These are phyloP conservation scores for Xylariaceae sp. DNA, from an alignment of 2,329 filamentous ascomycete genomes.

Conservation along the genomic window DNA sequence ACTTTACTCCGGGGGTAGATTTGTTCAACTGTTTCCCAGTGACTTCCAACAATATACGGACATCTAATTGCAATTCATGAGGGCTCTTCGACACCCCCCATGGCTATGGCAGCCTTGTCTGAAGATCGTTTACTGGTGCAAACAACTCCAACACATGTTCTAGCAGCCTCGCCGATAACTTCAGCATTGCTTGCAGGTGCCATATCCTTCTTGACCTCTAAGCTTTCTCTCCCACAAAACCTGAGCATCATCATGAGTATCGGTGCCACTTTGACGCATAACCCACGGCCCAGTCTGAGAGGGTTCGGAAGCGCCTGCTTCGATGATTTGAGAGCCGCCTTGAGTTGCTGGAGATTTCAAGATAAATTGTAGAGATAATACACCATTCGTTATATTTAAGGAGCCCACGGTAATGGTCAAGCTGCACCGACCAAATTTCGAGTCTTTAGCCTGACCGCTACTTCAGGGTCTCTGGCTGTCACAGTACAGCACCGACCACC, in stretches of 20 bases:
- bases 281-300: not conserved
- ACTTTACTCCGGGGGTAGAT: not conserved
- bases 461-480: too few relatives aligned
- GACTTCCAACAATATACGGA: slow-evolving; percentile 1
- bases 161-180: slow-evolving; percentile 1
- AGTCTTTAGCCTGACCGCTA: too few relatives aligned
- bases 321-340: not conserved
- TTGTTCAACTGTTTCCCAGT: not conserved
- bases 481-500: too few relatives aligned
- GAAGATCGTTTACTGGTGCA: slow-evolving; percentile 4
- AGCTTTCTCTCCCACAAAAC: not conserved
- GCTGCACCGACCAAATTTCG: too few relatives aligned
- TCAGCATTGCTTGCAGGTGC: not conserved
- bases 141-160: not conserved
- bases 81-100: not conserved
- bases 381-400: too few relatives aligned
- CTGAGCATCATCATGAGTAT: slow-evolving; percentile 2
- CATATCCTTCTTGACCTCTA: not conserved
- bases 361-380: too few relatives aligned
- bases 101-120: not conserved
- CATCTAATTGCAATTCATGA: slow-evolving; percentile 5
- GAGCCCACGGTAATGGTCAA: too few relatives aligned
- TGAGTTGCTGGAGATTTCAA: slow-evolving; percentile 1
- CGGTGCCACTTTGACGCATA: slow-evolving; percentile 1
- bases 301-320: not conserved